Base-by-base conservation (phyloP, 495 filamentous ascomycete species). In the Bacidia rubella region DNA sequence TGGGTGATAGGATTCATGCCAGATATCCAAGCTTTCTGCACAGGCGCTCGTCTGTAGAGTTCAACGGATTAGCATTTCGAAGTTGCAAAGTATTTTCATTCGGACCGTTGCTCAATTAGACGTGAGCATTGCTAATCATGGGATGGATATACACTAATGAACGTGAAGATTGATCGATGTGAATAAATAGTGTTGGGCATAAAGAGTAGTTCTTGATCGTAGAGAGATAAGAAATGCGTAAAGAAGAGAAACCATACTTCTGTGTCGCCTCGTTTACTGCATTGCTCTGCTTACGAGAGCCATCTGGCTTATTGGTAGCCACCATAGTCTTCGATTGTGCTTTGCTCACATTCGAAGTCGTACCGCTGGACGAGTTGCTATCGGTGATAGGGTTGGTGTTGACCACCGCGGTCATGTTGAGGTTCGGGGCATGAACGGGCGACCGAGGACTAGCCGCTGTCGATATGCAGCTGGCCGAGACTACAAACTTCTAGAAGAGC, bases 1-100 rank as follows among this genome's bases (percentile, higher is more conserved):
- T 85, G 81, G 15, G 75, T 83, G 61, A 83, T 76, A 26, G 81
- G 78, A 60, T 84, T 84, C 55, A 76, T 73, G 52, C 75, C 77
- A 59, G 77, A 72, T 42, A 71, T 70, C 81, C 81, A 84, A 54
- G 76, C 78, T 63, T 78, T 81, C 54, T 74, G 77, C 24, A 75
- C 69, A 57, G 70, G 73, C 54, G 68, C 70, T 53, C 69, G 73
- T 56, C 74, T 75, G 61, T 32, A 23, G 15, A 51, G 53, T 7
- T 0, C 10, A 7, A 5, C 5, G 19, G 9, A 44, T 50, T 50
- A 50, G 47, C 47, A 7, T 35, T 5, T 7, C 7, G 29, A 35
- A 7, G 15, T 35, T 35, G 29, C 29, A 15, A 35, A 7, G 15
- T 15, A 15, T 7, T 35, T 35, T n/a, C n/a, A n/a, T n/a, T n/a